A percentile compares a stretch with the other conserved stretches of the same genome.
Evolutionary conservation across 768 basidiomycete genomes (phyloP).

Genomic region (Agrocybe pediades): DNA sequence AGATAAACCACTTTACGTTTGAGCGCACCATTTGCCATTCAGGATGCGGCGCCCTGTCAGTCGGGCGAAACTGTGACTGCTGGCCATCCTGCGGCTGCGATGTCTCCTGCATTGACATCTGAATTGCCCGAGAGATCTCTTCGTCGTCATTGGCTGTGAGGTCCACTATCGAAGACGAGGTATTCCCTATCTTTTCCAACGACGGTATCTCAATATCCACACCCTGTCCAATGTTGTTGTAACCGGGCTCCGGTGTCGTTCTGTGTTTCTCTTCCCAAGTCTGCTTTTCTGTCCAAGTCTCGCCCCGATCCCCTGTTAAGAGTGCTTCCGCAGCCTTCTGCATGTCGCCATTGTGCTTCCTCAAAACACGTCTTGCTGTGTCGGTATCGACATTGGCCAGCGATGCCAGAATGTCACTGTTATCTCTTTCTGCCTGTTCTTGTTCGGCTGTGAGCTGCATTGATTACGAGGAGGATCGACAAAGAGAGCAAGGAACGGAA

Average conservation of each 20-base stretch:
- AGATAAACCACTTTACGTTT: conserved; percentile 44
- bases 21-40: conserved; percentile 73
- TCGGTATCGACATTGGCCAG: conserved; percentile 42
- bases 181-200: conserved; percentile 23
- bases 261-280: conserved; percentile 23
- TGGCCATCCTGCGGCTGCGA: conserved; percentile 34
- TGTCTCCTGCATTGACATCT: conserved; percentile 49
- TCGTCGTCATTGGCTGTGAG: conserved; percentile 58
- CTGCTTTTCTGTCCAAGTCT: conserved; percentile 22
- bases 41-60: conserved; percentile 61
- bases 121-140: conserved; percentile 52
- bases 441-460: conserved; percentile 30
- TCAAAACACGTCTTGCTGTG: conserved; percentile 54
- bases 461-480: neutral
- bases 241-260: conserved; percentile 29
- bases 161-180: conserved; percentile 50
- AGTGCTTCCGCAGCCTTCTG: conserved; percentile 58
- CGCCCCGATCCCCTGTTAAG: conserved; percentile 50
- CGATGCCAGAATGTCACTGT: conserved; percentile 32
- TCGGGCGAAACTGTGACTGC: conserved; percentile 58
- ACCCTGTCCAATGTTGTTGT: conserved; percentile 16
- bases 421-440: conserved; percentile 29
- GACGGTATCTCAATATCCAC: conserved; percentile 19
- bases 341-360: conserved; percentile 61
- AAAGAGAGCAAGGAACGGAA: neutral